Percentiles rank a stretch among this genome's conserved stretches.
Evolutionary conservation across 2,329 filamentous ascomycete species (phyloP).

Genomic region (Cyphellophora attinorum): DNA sequence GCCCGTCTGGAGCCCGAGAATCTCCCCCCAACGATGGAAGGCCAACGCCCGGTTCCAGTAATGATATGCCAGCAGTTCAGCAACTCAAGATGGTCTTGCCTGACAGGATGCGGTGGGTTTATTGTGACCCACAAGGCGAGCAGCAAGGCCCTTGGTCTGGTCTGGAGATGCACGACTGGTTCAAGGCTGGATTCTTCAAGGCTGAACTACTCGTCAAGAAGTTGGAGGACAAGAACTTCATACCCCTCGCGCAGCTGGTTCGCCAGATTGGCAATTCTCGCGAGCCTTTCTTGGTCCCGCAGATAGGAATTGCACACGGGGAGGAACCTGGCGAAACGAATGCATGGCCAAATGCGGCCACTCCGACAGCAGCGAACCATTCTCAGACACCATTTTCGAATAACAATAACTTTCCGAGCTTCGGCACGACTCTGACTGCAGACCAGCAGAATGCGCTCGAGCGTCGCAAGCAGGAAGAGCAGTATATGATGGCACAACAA

Average conservation of each 20-base stretch:
- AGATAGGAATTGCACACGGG: slow-evolving; percentile 90
- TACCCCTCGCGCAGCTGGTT: slow-evolving; percentile 89
- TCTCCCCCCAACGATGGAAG: too few species aligned
- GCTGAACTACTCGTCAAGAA: slow-evolving; percentile 92
- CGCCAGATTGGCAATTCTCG: slow-evolving; percentile 92
- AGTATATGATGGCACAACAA: slow-evolving; percentile 91
- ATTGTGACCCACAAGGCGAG: slow-evolving; percentile 85
- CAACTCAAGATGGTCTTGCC: slow-evolving; percentile 97
- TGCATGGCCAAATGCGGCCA: slow-evolving; percentile 21
- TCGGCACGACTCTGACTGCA: slow-evolving; percentile 89
- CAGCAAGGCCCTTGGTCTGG: slow-evolving; percentile 93
- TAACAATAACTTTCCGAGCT: slow-evolving; percentile 86
- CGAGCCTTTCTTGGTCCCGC: slow-evolving; percentile 93
- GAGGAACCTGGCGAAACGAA: slow-evolving; percentile 43
- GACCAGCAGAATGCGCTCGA: slow-evolving; percentile 98
- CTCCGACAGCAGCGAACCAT: slow-evolving; percentile 37
- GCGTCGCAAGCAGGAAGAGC: slow-evolving; percentile 93
- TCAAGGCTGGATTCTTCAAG: slow-evolving; percentile 96
- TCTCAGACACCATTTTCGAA: slow-evolving; percentile 79
- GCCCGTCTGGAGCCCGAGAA: too few species aligned
- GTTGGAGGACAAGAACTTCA: slow-evolving; percentile 85
- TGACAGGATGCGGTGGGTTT: slow-evolving; percentile 97
- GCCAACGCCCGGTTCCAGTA: slow-evolving; percentile 21
- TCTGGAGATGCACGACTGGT: slow-evolving; percentile 99
- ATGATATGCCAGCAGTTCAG: slow-evolving; percentile 57